Conservation (phyloP, 495 filamentous ascomycete genomes). For the Rusavskia elegans region DNA sequence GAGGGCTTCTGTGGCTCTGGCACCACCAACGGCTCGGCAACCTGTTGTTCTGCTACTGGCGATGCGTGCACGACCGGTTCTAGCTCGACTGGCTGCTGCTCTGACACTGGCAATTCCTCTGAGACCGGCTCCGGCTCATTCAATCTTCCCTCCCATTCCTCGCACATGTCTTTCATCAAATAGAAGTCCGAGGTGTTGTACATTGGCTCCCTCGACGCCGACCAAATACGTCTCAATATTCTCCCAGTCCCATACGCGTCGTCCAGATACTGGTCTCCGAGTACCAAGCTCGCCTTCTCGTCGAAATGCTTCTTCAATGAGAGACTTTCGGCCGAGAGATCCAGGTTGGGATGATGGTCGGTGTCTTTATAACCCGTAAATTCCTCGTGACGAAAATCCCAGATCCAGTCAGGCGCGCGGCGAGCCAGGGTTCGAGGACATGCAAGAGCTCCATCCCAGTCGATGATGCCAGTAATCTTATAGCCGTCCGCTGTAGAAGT, state of each 20-base stretch:
- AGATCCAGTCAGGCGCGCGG: conserved; percentile 7
- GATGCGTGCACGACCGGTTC: not conserved
- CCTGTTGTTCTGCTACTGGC: not conserved
- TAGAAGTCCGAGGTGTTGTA: not conserved
- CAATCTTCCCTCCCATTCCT: not conserved
- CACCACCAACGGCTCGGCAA: not conserved
- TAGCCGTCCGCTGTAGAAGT: not conserved
- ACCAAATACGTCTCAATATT: not conserved
- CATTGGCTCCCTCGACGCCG: not conserved
- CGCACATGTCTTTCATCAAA: not conserved
- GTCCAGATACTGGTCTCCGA: not conserved
- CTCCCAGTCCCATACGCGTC: not conserved
- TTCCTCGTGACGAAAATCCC: not conserved
- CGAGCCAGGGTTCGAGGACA: conserved; percentile 15
- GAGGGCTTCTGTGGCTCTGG: too few species aligned
- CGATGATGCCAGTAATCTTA: conserved; percentile 26
- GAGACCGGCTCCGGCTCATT: not conserved
- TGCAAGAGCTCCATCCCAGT: conserved; percentile 22
- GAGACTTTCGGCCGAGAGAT: not conserved
- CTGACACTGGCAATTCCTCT: not conserved
- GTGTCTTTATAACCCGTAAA: not conserved
- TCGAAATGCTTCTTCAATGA: not conserved
- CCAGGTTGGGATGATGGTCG: not conserved
- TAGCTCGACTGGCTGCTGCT: not conserved
- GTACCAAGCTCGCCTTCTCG: not conserved